phyloP scores from a whole-genome alignment of 1,139 yeast genomes.

The Geotrichum siamense region DNA sequence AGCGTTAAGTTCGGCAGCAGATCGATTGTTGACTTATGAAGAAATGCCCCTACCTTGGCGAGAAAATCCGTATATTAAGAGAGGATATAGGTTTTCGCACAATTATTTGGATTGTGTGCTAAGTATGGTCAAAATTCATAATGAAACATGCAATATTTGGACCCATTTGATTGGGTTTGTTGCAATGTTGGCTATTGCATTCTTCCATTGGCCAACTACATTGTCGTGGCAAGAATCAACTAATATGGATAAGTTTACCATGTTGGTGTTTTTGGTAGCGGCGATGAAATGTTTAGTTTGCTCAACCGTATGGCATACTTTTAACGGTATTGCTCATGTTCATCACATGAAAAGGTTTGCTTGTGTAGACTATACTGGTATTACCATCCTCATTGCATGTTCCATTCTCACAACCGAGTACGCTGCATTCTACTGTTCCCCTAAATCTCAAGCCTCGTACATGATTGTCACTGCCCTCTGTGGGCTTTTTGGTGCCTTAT shows the following conservation, averaged over 20 bases:
- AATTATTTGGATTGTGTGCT: conserved; percentile 52
- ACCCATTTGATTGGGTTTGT: conserved; percentile 71
- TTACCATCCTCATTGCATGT: conserved; percentile 83
- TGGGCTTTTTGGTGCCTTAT: conserved; percentile 63
- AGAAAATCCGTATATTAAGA: conserved; percentile 76
- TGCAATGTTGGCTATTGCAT: conserved; percentile 48
- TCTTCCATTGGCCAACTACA: conserved; percentile 53
- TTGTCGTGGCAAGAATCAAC: conserved; percentile 39
- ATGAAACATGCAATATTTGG: conserved; percentile 93
- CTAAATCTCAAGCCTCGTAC: conserved; percentile 44
- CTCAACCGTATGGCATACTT: conserved; percentile 89
- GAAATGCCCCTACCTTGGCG: conserved; percentile 91
- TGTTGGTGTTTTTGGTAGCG: conserved; percentile 61
- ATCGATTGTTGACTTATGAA: conserved; percentile 63
- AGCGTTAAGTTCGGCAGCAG: conserved; percentile 43
- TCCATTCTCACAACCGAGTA: conserved; percentile 83
- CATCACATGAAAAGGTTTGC: conserved; percentile 67
- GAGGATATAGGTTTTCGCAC: conserved; percentile 79
- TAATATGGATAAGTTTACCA: conserved; percentile 45
- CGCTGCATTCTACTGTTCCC: conserved; percentile 61
- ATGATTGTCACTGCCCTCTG: conserved; percentile 55
- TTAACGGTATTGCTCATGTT: conserved; percentile 66
- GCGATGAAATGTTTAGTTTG: conserved; percentile 70
- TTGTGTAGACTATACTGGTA: conserved; percentile 93
- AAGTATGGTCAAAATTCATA: conserved; percentile 62